Percentiles rank a stretch among this genome's conserved stretches.
These are phyloP conservation scores for Blastomyces silverae DNA, from an alignment of 2,329 filamentous ascomycete genomes.

Conservation along the genomic window DNA sequence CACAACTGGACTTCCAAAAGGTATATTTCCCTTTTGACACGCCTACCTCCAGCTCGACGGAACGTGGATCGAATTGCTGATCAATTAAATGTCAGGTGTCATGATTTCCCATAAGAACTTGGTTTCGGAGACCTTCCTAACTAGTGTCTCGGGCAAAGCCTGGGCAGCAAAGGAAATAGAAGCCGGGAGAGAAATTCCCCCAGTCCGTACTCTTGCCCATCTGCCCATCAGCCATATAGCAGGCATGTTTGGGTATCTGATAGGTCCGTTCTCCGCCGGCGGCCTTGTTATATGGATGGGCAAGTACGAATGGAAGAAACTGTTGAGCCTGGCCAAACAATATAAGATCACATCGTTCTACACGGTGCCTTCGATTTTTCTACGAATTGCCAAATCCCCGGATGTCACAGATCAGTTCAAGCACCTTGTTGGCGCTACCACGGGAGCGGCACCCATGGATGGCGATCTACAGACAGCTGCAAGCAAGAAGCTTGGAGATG, in stretches of 20 bases:
- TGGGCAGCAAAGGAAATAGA: slow-evolving; percentile 11
- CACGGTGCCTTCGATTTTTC: slow-evolving; percentile 8
- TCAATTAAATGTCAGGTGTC: background rate
- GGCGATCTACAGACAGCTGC: slow-evolving; percentile 3
- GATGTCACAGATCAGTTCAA: slow-evolving; percentile 12
- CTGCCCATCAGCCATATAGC: slow-evolving; percentile 11
- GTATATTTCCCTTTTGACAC: background rate
- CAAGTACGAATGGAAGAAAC: slow-evolving; percentile 13
- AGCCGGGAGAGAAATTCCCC: slow-evolving; percentile 3
- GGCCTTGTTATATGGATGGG: slow-evolving; percentile 12
- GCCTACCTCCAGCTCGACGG: background rate
- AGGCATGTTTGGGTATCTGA: slow-evolving; percentile 9
- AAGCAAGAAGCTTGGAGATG: slow-evolving; percentile 10
- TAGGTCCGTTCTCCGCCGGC: slow-evolving; percentile 4
- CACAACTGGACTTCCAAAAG: slow-evolving; percentile 11
- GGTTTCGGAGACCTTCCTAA: slow-evolving; percentile 8
- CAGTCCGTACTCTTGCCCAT: background rate
- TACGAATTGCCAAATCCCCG: slow-evolving; percentile 10
- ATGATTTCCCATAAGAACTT: slow-evolving; percentile 12
- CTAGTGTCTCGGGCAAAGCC: background rate
- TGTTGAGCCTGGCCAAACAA: slow-evolving; percentile 9
- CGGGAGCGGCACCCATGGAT: slow-evolving; percentile 12
- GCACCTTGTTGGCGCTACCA: background rate
- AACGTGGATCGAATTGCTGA: background rate
- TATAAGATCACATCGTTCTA: slow-evolving; percentile 12